These are phyloP conservation scores for Annulohypoxylon maeteangense DNA, from an alignment of 495 filamentous ascomycete genomes.

Conservation along the genomic window DNA sequence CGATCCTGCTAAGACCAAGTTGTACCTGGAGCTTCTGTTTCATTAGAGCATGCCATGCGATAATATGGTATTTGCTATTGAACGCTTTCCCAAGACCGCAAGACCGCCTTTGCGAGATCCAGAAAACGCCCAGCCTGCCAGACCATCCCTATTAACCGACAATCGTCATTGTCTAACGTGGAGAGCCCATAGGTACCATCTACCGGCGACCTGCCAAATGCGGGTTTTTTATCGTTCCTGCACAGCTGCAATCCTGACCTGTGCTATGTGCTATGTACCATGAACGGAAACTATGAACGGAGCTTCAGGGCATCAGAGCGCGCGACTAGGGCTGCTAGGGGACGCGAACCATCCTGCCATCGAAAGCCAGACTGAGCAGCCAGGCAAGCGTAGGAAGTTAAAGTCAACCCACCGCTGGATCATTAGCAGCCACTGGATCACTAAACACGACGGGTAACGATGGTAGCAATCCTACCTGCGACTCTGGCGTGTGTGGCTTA, in stretches of 20 bases:
- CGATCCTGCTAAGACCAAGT: slow-evolving; percentile 41
- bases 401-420: slow-evolving; percentile 28
- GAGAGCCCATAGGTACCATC: slow-evolving; percentile 24
- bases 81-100: slow-evolving; percentile 6
- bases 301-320: neutral
- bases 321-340: neutral
- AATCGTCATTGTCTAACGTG: slow-evolving; percentile 45
- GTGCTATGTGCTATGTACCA: neutral
- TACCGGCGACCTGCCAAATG: slow-evolving; percentile 37
- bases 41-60: slow-evolving; percentile 43
- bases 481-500: slow-evolving; percentile 42
- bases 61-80: slow-evolving; percentile 21
- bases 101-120: slow-evolving; percentile 20
- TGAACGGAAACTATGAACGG: neutral
- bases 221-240: slow-evolving; percentile 15
- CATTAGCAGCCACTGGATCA: no score
- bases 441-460: neutral
- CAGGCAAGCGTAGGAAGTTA: slow-evolving; percentile 7
- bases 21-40: slow-evolving; percentile 19
- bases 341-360: slow-evolving; percentile 18
- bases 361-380: neutral
- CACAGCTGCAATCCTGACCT: no score
- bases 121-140: slow-evolving; percentile 27
- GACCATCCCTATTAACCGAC: slow-evolving; percentile 34
- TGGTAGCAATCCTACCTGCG: slow-evolving; percentile 31